Percentiles rank a stretch among this genome's conserved stretches.
Evolutionary conservation across 805 yeast genomes (phyloP).

Genomic region (Kurtzmaniella cleridarum): DNA sequence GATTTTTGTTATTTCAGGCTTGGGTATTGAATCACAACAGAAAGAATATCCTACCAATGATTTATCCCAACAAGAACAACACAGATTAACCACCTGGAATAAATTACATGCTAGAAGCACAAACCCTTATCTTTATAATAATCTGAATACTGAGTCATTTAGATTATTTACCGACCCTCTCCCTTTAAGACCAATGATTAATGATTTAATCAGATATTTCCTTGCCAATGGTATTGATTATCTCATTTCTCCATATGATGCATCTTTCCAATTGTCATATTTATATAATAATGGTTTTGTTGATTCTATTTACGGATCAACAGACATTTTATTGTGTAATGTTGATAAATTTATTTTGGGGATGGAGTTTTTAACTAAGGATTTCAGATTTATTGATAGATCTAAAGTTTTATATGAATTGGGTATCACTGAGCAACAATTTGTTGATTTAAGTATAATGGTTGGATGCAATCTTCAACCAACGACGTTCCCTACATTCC

Average conservation of each 20-base stretch:
- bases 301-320: constrained; percentile 79
- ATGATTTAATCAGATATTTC: constrained; percentile 55
- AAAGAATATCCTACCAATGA: constrained; percentile 30
- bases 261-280: constrained; percentile 77
- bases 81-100: constrained; percentile 35
- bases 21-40: constrained; percentile 35
- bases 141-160: constrained; percentile 39
- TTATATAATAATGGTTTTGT: constrained; percentile 51
- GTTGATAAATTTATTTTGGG: constrained; percentile 69
- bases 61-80: constrained; percentile 34
- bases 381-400: constrained; percentile 63
- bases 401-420: constrained; percentile 55
- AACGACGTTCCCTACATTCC: constrained; percentile 48
- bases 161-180: constrained; percentile 48
- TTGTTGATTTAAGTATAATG: constrained; percentile 69
- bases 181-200: constrained; percentile 44
- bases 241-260: constrained; percentile 75
- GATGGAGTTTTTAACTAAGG: constrained; percentile 60
- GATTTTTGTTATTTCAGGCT: constrained; percentile 72
- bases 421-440: constrained; percentile 55
- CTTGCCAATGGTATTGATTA: constrained; percentile 53
- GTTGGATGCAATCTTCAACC: constrained; percentile 79
- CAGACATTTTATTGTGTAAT: constrained; percentile 63
- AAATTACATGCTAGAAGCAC: constrained; percentile 23
- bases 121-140: constrained; percentile 15